Base-by-base conservation (phyloP, 768 basidiomycete genomes). In the Boletus vermiculosoides region DNA sequence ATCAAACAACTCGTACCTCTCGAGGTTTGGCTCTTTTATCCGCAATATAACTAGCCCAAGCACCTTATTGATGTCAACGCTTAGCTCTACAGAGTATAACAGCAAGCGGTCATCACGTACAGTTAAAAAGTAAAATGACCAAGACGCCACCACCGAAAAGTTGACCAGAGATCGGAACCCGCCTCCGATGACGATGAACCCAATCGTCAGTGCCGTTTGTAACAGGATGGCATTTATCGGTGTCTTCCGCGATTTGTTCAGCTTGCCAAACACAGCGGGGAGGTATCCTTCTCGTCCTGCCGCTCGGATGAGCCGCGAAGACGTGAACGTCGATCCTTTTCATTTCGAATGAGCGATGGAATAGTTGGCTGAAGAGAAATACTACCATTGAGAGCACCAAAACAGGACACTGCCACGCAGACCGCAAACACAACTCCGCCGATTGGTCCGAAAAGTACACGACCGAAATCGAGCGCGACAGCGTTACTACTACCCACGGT, bases 341-440 rank as follows among this genome's bases (percentile, higher is more conserved):
- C 48, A 28, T 28, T 40, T 53, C 58, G 56, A 57, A 52, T 54
- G 34, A 41, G 64, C 20, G 18, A 52, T 33, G 11, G 2, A 41
- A 53, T 7, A 30, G 9, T 18, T 37, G 37, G 15, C 45, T 44
- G 18, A 56, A 6, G 31, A 23, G 30, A 54, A n/a, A 66, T 67
- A 60, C 42, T 63, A 84, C 94, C 90, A 69, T 97, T 96, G 51
- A 99, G 73, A 1, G 97, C 94, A 18, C 96, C 96, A 62, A 99
- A 93, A 70, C 94, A 97, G 3, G 94, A 97, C 56, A 98, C 80
- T 1, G 94, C 92, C 15, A 99, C 96, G 81, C 94, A 85, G 50
- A 87, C 78, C 1, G 96, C 92, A 68, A 99, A 97, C 16, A 94
- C 64, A 6, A 84, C 82, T 1, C 90, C 94, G 31, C 97, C 96